Percentiles rank a stretch among this genome's conserved stretches.
Conservation (phyloP, 768 basidiomycete species). For the Tulasnella sp. region DNA sequence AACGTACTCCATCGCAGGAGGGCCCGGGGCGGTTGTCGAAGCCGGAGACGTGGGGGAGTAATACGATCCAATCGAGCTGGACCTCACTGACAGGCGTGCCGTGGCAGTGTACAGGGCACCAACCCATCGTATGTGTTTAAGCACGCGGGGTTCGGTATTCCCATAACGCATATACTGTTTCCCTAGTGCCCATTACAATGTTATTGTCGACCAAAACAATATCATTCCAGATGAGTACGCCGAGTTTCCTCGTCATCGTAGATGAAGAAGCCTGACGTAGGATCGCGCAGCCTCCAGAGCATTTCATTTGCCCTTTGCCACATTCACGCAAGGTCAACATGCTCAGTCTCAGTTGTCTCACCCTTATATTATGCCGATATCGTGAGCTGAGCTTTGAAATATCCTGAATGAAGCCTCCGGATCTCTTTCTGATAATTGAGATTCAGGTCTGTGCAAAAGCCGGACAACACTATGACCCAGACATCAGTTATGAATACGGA, state of each 20-base stretch:
- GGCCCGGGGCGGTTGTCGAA: not conserved
- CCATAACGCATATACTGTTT: not conserved
- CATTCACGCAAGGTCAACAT: not conserved
- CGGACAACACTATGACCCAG: slow-evolving; percentile 14
- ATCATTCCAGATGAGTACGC: slow-evolving; percentile 4
- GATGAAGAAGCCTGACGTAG: slow-evolving; percentile 30
- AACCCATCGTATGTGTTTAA: not conserved
- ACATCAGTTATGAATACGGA: no score
- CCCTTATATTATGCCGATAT: slow-evolving; percentile 10
- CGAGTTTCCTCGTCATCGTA: not conserved
- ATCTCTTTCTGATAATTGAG: no score
- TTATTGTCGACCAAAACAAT: not conserved
- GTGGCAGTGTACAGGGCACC: not conserved
- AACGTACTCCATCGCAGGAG: not conserved
- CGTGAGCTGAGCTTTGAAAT: not conserved
- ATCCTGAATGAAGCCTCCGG: not conserved
- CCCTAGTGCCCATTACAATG: slow-evolving; percentile 5
- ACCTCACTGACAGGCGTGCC: no score
- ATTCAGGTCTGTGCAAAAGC: slow-evolving; percentile 13
- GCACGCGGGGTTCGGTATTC: not conserved
- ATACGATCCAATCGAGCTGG: not conserved
- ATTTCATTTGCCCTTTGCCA: slow-evolving; percentile 8
- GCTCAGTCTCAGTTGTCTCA: not conserved
- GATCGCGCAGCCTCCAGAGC: slow-evolving; percentile 38
- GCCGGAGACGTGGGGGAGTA: not conserved